Evolutionary conservation across 2,329 filamentous ascomycete species (phyloP).

Genomic region (Colletotrichum lindemuthianum): DNA sequence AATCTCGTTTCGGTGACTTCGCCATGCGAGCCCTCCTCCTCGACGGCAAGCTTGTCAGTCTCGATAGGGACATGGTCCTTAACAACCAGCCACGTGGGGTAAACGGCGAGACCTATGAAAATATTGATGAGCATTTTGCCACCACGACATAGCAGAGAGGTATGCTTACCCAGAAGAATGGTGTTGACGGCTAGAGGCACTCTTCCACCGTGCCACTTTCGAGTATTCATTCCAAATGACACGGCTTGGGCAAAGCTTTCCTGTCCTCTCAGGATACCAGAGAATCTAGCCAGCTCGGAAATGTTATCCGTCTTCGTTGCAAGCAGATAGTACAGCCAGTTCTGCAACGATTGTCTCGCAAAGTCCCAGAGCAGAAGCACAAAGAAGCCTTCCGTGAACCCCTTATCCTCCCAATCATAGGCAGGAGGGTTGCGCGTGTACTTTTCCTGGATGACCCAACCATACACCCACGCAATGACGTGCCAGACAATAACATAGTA

Average conservation of each 20-base stretch:
- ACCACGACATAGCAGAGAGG: neutral
- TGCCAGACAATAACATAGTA: slow-evolving; percentile 57
- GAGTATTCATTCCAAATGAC: slow-evolving; percentile 51
- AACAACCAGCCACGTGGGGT: slow-evolving; percentile 46
- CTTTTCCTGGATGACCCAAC: slow-evolving; percentile 62
- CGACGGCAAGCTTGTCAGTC: slow-evolving; percentile 13
- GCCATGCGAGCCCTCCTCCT: slow-evolving; percentile 17
- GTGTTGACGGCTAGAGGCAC: slow-evolving; percentile 52
- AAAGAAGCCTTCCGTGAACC: slow-evolving; percentile 58
- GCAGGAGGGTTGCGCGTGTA: slow-evolving; percentile 54
- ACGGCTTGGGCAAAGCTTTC: slow-evolving; percentile 54
- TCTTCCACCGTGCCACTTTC: slow-evolving; percentile 49
- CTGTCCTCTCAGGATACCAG: slow-evolving; percentile 52
- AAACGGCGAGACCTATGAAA: slow-evolving; percentile 40
- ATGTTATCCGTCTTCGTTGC: slow-evolving; percentile 66
- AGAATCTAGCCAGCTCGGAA: slow-evolving; percentile 57
- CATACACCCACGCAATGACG: slow-evolving; percentile 60
- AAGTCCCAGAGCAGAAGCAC: slow-evolving; percentile 61
- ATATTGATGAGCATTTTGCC: neutral
- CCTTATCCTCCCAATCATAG: slow-evolving; percentile 53
- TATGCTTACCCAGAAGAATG: slow-evolving; percentile 47
- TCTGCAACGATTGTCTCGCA: slow-evolving; percentile 61
- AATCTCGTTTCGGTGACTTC: slow-evolving; percentile 15
- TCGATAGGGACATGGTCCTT: slow-evolving; percentile 43
- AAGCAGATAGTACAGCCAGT: slow-evolving; percentile 66